These are phyloP conservation scores for Fomitopsis serialis DNA, from an alignment of 768 basidiomycete species.

Conservation along the genomic window DNA sequence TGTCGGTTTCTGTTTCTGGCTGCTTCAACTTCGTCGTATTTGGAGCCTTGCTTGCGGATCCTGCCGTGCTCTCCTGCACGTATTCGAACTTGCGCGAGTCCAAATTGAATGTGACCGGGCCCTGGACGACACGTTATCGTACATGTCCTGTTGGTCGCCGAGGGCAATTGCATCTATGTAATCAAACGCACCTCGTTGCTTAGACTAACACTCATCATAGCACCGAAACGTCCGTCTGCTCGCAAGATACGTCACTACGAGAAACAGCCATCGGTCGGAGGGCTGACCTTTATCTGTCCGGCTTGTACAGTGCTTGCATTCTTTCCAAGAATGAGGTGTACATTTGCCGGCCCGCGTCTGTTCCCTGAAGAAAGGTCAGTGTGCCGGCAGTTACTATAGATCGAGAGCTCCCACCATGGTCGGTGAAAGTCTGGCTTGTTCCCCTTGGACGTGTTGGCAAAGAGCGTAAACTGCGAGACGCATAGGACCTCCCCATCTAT, in stretches of 20 bases:
- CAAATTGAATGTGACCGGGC: conserved; percentile 80
- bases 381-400: neutral
- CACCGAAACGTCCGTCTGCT: conserved; percentile 88
- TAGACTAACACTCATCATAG: conserved; percentile 90
- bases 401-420: conserved; percentile 60
- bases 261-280: too few relatives aligned
- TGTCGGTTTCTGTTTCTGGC: neutral
- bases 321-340: conserved; percentile 72
- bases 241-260: too few relatives aligned
- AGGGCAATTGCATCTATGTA: neutral
- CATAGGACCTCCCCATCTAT: conserved; percentile 88
- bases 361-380: conserved; percentile 37
- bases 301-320: conserved; percentile 59
- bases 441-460: conserved; percentile 84
- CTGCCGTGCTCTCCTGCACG: conserved; percentile 17
- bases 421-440: conserved; percentile 90
- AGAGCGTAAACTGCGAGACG: conserved; percentile 90
- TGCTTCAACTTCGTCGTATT: neutral
- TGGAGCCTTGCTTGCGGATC: neutral
- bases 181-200: conserved; percentile 70
- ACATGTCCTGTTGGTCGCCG: neutral
- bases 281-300: conserved; percentile 68
- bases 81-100: conserved; percentile 81
- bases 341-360: conserved; percentile 59
- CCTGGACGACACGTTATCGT: conserved; percentile 35